Conservation (phyloP, 1,284 basidiomycete genomes). For the Gomphus sp. region DNA sequence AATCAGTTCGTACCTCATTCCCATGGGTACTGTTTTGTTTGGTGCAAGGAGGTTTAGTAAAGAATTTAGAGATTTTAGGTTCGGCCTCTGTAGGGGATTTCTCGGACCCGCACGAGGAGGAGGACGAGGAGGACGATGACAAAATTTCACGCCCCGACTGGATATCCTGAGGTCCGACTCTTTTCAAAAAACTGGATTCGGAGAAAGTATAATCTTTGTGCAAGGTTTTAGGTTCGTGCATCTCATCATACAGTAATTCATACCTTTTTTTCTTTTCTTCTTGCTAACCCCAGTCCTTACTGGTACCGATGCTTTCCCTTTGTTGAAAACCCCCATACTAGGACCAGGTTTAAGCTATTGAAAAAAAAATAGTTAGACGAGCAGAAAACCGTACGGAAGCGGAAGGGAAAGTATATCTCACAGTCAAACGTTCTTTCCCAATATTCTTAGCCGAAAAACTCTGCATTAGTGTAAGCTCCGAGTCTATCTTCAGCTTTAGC, state of each 20-base stretch:
- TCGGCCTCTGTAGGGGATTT: background rate
- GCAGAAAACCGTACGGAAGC: background rate
- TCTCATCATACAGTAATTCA: background rate
- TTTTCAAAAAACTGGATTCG: constrained; percentile 38
- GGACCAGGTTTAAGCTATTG: constrained; percentile 33
- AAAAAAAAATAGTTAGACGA: no score
- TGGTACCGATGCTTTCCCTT: constrained; percentile 56
- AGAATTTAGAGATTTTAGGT: background rate
- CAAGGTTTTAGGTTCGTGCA: constrained; percentile 3
- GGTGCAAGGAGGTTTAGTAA: background rate
- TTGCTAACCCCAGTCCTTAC: constrained; percentile 20
- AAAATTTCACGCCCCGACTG: background rate
- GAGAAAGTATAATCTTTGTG: constrained; percentile 30
- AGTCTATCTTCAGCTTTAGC: constrained; percentile 27
- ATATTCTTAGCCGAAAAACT: constrained; percentile 65
- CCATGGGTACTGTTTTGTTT: background rate
- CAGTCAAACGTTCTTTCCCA: constrained; percentile 61
- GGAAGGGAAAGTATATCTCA: constrained; percentile 21
- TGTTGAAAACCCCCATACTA: constrained; percentile 56
- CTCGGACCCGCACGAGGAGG: background rate
- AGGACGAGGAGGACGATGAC: background rate
- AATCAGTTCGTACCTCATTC: background rate
- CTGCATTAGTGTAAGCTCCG: constrained; percentile 62
- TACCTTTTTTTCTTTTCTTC: constrained; percentile 15
- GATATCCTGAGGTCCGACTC: no score